These are phyloP conservation scores for Amesomyces nigricolor DNA, from an alignment of 2,329 filamentous ascomycete genomes.

Conservation along the genomic window DNA sequence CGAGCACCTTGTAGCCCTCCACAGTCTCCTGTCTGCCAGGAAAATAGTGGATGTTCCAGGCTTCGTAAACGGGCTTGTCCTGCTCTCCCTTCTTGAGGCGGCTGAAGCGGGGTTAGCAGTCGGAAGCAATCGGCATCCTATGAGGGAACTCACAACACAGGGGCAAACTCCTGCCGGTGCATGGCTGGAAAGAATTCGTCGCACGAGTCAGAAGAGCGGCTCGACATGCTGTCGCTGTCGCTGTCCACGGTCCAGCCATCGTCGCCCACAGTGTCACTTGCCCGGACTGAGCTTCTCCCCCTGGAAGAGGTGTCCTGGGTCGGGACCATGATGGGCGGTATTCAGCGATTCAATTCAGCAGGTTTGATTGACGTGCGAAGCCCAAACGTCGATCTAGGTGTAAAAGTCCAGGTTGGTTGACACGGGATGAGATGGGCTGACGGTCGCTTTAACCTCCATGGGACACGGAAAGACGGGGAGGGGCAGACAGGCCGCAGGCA, in stretches of 20 bases:
- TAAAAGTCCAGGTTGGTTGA: background rate
- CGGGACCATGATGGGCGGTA: constrained; percentile 1
- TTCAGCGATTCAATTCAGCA: background rate
- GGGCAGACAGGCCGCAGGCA: background rate
- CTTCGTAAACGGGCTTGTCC: constrained; percentile 27
- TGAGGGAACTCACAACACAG: constrained; percentile 13
- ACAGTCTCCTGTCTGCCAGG: constrained; percentile 11
- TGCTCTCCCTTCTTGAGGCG: constrained; percentile 19
- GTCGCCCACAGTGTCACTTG: background rate
- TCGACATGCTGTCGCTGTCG: constrained; percentile 15
- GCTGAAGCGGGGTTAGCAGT: constrained; percentile 13
- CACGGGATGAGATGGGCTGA: background rate
- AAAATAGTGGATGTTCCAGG: constrained; percentile 23
- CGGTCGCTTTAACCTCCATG: background rate
- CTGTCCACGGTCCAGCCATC: constrained; percentile 16
- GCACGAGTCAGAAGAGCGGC: constrained; percentile 4
- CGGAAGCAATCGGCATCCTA: background rate
- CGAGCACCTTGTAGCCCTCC: constrained; percentile 20
- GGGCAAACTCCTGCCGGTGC: background rate
- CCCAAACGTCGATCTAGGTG: background rate
- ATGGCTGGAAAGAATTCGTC: background rate
- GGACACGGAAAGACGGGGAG: background rate
- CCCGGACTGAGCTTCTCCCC: constrained; percentile 5
- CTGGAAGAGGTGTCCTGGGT: background rate
- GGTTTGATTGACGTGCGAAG: background rate